These are phyloP conservation scores for Colletotrichum cordylinicola DNA, from an alignment of 2,329 filamentous ascomycete species.

Conservation along the genomic window DNA sequence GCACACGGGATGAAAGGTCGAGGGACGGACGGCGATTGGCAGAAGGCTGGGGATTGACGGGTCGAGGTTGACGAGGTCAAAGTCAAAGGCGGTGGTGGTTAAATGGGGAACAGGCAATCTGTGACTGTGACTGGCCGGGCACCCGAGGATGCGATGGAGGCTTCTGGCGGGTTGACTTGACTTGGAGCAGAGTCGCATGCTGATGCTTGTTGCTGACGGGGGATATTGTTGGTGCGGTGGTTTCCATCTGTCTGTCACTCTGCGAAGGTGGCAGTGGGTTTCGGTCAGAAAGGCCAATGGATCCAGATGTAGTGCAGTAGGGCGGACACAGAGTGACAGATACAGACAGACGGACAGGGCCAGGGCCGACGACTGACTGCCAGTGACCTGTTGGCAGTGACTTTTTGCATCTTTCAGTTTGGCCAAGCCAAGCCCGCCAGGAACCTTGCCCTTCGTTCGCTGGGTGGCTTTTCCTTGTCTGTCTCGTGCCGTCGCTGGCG, in stretches of 20 bases:
- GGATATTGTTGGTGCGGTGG: neutral
- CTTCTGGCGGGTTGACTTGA: neutral
- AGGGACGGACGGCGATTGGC: constrained; percentile 2
- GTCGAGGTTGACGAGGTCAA: constrained; percentile 9
- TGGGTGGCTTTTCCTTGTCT: neutral
- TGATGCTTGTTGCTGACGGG: neutral
- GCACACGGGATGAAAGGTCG: constrained; percentile 14
- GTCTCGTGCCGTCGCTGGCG: neutral
- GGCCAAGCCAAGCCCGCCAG: neutral
- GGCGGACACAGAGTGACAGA: neutral
- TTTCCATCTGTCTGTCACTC: neutral
- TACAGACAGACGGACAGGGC: neutral
- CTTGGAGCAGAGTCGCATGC: neutral
- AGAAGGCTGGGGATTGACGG: neutral
- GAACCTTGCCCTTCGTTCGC: neutral
- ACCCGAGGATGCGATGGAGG: constrained; percentile 1
- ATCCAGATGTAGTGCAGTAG: neutral
- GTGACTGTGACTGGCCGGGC: neutral
- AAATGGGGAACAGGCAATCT: neutral
- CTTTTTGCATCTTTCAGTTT: neutral
- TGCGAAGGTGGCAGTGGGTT: neutral
- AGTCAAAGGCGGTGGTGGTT: constrained; percentile 2
- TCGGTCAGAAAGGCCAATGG: neutral
- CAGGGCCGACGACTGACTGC: neutral
- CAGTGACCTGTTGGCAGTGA: neutral